Conservation (phyloP, 208 protist species). For the Zelonia costaricensis region DNA sequence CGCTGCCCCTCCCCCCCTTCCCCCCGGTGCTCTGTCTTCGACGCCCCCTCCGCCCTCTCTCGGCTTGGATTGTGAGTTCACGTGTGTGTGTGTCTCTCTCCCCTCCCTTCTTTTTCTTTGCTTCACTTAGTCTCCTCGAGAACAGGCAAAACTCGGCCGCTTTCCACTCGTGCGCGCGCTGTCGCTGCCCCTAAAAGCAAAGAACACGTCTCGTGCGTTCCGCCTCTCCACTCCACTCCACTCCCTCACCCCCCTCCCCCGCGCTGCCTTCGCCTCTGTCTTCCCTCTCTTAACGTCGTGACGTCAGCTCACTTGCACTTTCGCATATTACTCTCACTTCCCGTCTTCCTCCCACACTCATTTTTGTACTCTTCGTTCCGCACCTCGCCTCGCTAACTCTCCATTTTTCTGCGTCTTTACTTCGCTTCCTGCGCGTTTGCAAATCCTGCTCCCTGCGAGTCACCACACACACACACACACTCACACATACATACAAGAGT, state of each 20-base stretch:
- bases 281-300: background rate
- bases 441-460: too few species aligned
- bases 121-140: background rate
- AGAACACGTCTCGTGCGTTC: background rate
- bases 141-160: background rate
- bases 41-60: background rate
- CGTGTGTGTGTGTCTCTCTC: conserved; percentile 6
- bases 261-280: background rate
- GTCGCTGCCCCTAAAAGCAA: conserved; percentile 1
- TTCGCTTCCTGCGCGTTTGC: too few species aligned
- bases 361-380: too few species aligned
- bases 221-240: background rate
- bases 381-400: too few species aligned
- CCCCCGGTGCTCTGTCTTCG: background rate
- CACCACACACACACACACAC: background rate
- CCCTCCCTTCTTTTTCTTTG: conserved; percentile 3
- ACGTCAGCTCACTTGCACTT: too few species aligned
- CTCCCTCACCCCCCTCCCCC: background rate
- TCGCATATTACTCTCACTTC: too few species aligned
- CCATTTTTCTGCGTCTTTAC: too few species aligned
- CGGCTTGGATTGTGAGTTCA: background rate
- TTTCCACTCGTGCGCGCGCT: background rate
- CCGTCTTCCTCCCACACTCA: too few species aligned
- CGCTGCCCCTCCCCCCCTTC: background rate
- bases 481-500: background rate